Base-by-base conservation (phyloP, 495 filamentous ascomycete species). In the Rusavskia elegans region DNA sequence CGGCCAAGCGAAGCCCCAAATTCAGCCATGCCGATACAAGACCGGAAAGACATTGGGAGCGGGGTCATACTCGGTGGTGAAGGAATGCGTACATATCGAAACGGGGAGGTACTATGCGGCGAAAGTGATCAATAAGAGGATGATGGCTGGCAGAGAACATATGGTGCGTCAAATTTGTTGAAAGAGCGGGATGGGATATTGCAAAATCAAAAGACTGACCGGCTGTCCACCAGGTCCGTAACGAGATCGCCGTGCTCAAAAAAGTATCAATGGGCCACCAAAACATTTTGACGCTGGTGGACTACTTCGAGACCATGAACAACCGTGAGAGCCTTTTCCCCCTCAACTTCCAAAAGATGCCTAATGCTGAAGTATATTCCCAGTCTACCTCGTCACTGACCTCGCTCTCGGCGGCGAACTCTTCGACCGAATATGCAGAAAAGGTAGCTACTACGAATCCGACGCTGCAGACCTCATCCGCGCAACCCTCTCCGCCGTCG, bases 221-320 rank as follows among this genome's bases (percentile, higher is more conserved):
- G n/a, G 21, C 6, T 30, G 16, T 20, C 40, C 35, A 16, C 52
- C 54, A 95, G 89, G 89, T 95, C 51, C 83, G 92, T 40, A 98
- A 98, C 64, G 92, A 98, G 73, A 98, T 98, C 57, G 90, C 93
- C 17, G 87, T 98, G 21, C 74, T 98, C 57, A 97, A 97, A 66
- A 82, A 76, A 56, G 92, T 98, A 19, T 96, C 90, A 19, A 93
- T 97, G 85, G 92, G 92, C 38, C 92, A 98, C 64, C 86, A 89
- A 64, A 98, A 98, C 62, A 97, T 98, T 62, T 69, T 98, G 52
- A 98, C 92, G 17, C 74, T 98, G 52, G 92, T 97, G 58, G 92
- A 98, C 69, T 98, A 98, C 65, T 98, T 98, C 62, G 92, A 98
- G 71, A 98, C 92, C 8, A 92, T 95, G 87, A 97, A 98, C 68